phyloP scores from a whole-genome alignment of 2,329 filamentous ascomycete genomes.

The Aspergillus brunneoviolaceus region DNA sequence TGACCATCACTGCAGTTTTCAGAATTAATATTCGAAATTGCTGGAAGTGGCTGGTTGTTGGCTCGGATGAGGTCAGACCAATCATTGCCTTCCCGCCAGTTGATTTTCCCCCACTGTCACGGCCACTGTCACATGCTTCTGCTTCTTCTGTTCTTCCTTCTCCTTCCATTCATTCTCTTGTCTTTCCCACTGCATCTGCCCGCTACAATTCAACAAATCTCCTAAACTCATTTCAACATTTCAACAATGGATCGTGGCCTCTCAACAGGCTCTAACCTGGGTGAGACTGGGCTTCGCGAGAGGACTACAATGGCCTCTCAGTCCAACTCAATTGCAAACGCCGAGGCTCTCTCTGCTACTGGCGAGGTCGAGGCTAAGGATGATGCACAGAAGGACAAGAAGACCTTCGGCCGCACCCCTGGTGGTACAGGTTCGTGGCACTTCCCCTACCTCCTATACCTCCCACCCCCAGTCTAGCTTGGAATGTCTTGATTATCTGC shows the following conservation, averaged over 20 bases:
- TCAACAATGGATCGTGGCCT: conserved; percentile 39
- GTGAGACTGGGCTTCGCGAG: conserved; percentile 48
- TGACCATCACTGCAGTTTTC: neutral
- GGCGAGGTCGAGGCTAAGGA: conserved; percentile 45
- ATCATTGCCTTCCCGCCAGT: conserved; percentile 15
- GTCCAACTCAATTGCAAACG: conserved; percentile 47
- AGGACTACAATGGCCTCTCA: conserved; percentile 40
- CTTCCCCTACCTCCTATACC: conserved; percentile 26
- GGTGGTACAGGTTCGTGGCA: conserved; percentile 75
- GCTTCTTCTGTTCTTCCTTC: conserved; percentile 6
- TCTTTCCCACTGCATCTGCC: conserved; percentile 16
- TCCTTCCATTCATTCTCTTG: conserved; percentile 23
- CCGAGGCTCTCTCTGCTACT: conserved; percentile 41
- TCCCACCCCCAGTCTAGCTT: neutral
- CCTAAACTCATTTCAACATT: conserved; percentile 12
- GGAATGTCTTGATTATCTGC: conserved; percentile 3
- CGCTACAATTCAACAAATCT: neutral
- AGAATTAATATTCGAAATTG: neutral
- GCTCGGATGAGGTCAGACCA: conserved; percentile 13
- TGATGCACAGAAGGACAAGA: conserved; percentile 59
- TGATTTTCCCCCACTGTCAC: conserved; percentile 13
- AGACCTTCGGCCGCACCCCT: conserved; percentile 87
- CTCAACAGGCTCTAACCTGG: conserved; percentile 38
- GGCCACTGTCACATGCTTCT: conserved; percentile 22
- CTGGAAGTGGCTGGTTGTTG: conserved; percentile 13